These are phyloP conservation scores for Penicillium coprophilum DNA, from an alignment of 495 filamentous ascomycete genomes.

Conservation along the genomic window DNA sequence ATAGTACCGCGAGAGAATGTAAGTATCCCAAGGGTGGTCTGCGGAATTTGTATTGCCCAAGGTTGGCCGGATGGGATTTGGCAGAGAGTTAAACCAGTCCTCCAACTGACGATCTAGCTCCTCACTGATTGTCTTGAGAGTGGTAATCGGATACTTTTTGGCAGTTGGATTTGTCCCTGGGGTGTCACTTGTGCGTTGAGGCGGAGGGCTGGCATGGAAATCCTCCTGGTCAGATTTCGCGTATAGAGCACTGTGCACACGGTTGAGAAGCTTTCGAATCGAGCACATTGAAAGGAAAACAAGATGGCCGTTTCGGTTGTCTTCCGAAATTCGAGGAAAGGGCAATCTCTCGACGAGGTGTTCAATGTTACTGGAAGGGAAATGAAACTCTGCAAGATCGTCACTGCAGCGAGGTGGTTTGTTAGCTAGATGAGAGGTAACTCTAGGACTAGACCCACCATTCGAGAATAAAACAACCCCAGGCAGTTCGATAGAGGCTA, in stretches of 20 bases:
- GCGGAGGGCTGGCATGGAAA: not conserved
- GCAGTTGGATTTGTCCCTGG: not conserved
- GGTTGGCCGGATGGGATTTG: constrained; percentile 15
- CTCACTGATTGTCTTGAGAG: constrained; percentile 17
- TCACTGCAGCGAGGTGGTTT: constrained; percentile 7
- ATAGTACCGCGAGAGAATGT: constrained; percentile 21
- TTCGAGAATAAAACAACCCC: constrained; percentile 25
- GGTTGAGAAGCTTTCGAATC: constrained; percentile 22
- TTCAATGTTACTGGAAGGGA: constrained; percentile 22
- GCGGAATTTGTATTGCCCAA: constrained; percentile 7
- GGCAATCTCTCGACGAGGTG: constrained; percentile 13
- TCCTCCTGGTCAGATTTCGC: constrained; percentile 3
- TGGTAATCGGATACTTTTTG: constrained; percentile 14
- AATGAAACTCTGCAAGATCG: constrained; percentile 24
- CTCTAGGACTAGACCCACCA: constrained; percentile 6
- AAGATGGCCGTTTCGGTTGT: constrained; percentile 5
- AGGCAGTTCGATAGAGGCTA: constrained; percentile 16
- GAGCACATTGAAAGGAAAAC: constrained; percentile 27
- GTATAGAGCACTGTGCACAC: constrained; percentile 22
- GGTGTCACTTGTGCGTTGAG: constrained; percentile 2
- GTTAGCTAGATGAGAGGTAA: not conserved
- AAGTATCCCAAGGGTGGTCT: constrained; percentile 14
- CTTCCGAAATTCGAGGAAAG: constrained; percentile 16
- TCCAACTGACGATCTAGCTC: constrained; percentile 21
- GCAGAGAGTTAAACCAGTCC: constrained; percentile 17